Conservation (phyloP, 78 protist species). For the Ministeria vibrans region DNA sequence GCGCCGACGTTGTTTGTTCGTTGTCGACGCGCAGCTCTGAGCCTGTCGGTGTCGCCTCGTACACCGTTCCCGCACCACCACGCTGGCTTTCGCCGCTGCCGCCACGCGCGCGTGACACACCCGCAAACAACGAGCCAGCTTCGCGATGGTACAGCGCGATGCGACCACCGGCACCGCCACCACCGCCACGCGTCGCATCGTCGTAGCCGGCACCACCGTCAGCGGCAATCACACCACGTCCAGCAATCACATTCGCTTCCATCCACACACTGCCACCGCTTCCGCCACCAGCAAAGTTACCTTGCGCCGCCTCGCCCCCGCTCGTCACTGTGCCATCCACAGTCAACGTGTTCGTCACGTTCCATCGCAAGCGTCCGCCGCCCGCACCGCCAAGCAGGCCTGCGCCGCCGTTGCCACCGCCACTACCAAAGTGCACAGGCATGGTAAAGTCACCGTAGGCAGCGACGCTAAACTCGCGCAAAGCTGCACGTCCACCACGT, state of each 20-base stretch:
- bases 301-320: background rate
- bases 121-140: background rate
- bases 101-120: background rate
- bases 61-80: no score
- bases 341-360: background rate
- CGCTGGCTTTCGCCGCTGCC: no score
- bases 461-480: no score
- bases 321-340: background rate
- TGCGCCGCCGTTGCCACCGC: no score
- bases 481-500: no score
- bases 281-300: background rate
- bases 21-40: no score
- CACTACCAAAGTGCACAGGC: background rate
- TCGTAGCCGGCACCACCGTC: background rate
- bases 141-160: background rate
- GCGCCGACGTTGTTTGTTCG: no score
- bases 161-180: conserved; percentile 1
- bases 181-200: background rate
- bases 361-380: background rate
- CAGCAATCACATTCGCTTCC: background rate
- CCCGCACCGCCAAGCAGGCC: background rate
- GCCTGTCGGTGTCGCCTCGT: no score
- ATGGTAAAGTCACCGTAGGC: no score
- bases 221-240: background rate
- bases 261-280: background rate